Evolutionary conservation across 805 yeast species (phyloP).

Genomic region (Suhomyces faveliae): DNA sequence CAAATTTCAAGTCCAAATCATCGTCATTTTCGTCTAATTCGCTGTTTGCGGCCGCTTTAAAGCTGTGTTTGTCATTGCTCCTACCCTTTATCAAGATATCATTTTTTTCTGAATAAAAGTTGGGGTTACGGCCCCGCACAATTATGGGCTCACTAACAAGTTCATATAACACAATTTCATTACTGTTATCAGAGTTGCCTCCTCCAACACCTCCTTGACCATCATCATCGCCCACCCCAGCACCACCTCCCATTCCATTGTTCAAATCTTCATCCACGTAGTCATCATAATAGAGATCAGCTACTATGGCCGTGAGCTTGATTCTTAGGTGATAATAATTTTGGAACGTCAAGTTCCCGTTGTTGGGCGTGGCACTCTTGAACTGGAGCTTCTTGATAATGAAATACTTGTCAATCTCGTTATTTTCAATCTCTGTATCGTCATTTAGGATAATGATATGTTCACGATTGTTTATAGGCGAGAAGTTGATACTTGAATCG

Average conservation of each 20-base stretch:
- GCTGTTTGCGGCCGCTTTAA: slow-evolving; percentile 6
- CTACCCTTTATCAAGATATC: slow-evolving; percentile 42
- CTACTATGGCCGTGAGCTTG: slow-evolving; percentile 36
- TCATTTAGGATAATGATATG: slow-evolving; percentile 29
- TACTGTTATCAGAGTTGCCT: slow-evolving; percentile 19
- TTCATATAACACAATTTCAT: slow-evolving; percentile 32
- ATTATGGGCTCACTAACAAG: slow-evolving; percentile 46
- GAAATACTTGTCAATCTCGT: slow-evolving; percentile 30
- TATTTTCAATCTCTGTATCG: slow-evolving; percentile 17
- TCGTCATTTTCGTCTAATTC: slow-evolving; percentile 9
- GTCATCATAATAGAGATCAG: slow-evolving; percentile 38
- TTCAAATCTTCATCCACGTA: slow-evolving; percentile 31
- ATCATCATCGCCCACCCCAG: slow-evolving; percentile 7
- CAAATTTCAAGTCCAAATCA: neutral
- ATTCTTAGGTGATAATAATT: slow-evolving; percentile 44
- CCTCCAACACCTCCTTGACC: slow-evolving; percentile 12
- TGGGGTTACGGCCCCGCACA: slow-evolving; percentile 61
- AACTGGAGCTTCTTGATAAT: slow-evolving; percentile 45
- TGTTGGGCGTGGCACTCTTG: slow-evolving; percentile 52
- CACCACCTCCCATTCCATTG: slow-evolving; percentile 12
- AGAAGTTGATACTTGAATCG: slow-evolving; percentile 14
- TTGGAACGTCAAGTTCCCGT: slow-evolving; percentile 45
- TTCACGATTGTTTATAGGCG: slow-evolving; percentile 18
- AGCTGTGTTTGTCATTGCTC: slow-evolving; percentile 9
- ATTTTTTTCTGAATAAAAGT: slow-evolving; percentile 54